Conservation (phyloP, 192 early-diverging fungal species). For the Piromyces finnis region DNA sequence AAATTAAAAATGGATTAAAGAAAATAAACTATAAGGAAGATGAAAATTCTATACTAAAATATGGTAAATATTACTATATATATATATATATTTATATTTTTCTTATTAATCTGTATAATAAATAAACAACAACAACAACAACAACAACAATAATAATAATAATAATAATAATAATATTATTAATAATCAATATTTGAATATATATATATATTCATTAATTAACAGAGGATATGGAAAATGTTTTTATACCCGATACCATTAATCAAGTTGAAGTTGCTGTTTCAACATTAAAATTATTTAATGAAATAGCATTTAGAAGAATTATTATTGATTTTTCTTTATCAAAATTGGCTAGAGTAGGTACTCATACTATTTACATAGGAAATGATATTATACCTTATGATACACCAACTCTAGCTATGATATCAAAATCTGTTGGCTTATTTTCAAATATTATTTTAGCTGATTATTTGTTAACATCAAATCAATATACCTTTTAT, state of each 20-base stretch:
- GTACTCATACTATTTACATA: background rate
- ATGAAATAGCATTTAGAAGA: background rate
- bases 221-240: background rate
- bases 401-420: background rate
- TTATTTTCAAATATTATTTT: background rate
- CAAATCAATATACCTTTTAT: background rate
- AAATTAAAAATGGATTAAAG: background rate
- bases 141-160: too few relatives aligned
- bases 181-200: too few relatives aligned
- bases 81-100: too few relatives aligned
- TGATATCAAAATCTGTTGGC: background rate
- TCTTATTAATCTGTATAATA: too few relatives aligned
- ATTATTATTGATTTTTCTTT: background rate
- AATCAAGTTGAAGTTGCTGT: background rate
- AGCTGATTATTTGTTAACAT: background rate
- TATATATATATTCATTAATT: too few relatives aligned
- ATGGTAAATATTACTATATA: background rate
- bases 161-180: too few relatives aligned
- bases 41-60: background rate
- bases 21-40: background rate
- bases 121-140: too few relatives aligned
- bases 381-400: background rate
- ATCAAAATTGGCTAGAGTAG: background rate
- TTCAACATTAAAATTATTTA: background rate
- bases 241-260: background rate